phyloP scores from a whole-genome alignment of 2,329 filamentous ascomycete genomes.

The Talaromyces atroroseus region DNA sequence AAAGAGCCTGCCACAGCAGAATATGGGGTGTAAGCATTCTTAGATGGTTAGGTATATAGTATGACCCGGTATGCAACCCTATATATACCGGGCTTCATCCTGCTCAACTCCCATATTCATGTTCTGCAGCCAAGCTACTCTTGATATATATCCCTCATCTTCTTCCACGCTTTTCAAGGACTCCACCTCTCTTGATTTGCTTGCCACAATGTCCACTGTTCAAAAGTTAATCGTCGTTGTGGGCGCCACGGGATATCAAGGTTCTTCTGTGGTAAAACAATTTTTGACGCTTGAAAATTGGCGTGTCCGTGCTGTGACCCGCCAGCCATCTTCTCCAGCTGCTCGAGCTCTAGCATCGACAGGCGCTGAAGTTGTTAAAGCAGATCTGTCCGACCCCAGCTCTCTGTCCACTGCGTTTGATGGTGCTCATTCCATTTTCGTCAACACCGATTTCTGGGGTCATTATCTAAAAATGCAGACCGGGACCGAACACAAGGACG shows the following conservation, averaged over 20 bases:
- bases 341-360: slow-evolving; percentile 18
- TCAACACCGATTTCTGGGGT: slow-evolving; percentile 49
- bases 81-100: neutral
- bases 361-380: slow-evolving; percentile 27
- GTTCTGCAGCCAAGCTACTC: neutral
- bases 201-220: neutral
- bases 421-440: slow-evolving; percentile 49
- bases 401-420: slow-evolving; percentile 27
- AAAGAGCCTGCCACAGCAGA: neutral
- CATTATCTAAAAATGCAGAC: slow-evolving; percentile 17
- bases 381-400: slow-evolving; percentile 23
- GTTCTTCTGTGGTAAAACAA: slow-evolving; percentile 23
- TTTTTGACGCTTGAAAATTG: slow-evolving; percentile 17
- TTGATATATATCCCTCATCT: neutral
- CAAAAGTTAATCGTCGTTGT: slow-evolving; percentile 31
- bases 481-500: neutral
- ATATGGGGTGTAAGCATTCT: no score
- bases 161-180: neutral
- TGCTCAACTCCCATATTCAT: neutral
- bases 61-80: neutral
- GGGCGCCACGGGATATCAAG: slow-evolving; percentile 33
- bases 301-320: slow-evolving; percentile 29
- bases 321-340: slow-evolving; percentile 21
- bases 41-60: neutral
- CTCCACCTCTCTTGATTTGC: neutral